Percentiles rank a stretch among this genome's conserved stretches.
Conservation (phyloP, 1,284 basidiomycete genomes). For the Cryptococcus wingfieldii region DNA sequence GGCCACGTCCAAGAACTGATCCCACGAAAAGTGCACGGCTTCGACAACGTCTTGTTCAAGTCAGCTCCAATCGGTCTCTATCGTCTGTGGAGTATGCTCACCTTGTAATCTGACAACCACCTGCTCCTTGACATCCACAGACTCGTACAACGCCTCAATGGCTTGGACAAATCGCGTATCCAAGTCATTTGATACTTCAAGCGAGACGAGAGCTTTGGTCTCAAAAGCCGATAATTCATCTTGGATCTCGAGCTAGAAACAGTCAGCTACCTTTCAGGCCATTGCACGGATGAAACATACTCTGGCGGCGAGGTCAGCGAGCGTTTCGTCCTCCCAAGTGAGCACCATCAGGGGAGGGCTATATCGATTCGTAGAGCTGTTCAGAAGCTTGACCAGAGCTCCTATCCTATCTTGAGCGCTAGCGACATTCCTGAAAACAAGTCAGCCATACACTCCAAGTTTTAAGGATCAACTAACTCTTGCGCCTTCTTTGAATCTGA, state of each 20-base stretch:
- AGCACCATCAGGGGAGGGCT: conserved; percentile 29
- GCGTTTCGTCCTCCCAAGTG: conserved; percentile 36
- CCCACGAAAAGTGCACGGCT: conserved; percentile 13
- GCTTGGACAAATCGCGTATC: conserved; percentile 22
- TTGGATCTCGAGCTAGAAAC: conserved; percentile 22
- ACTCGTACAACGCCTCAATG: conserved; percentile 12
- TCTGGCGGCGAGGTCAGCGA: conserved; percentile 26
- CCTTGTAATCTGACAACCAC: conserved; percentile 20
- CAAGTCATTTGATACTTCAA: conserved; percentile 28
- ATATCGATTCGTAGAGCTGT: conserved; percentile 20
- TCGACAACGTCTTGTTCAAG: conserved; percentile 5
- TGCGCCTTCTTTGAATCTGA: conserved; percentile 4
- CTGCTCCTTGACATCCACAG: conserved; percentile 17
- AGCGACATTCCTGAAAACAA: conserved; percentile 21
- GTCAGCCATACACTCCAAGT: neutral
- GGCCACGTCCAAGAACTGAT: conserved; percentile 16
- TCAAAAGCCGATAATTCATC: conserved; percentile 21
- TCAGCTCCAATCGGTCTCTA: neutral
- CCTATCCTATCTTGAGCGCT: conserved; percentile 34
- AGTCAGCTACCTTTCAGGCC: neutral
- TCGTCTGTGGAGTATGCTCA: conserved; percentile 7
- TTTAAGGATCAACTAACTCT: conserved; percentile 11
- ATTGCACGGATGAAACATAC: conserved; percentile 10
- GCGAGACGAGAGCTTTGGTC: conserved; percentile 20
- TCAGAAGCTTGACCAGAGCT: conserved; percentile 12